A percentile compares a stretch with the other conserved stretches of the same genome.
Conservation (phyloP, 371 early-diverging fungal genomes). For the Zychaea mexicana region DNA sequence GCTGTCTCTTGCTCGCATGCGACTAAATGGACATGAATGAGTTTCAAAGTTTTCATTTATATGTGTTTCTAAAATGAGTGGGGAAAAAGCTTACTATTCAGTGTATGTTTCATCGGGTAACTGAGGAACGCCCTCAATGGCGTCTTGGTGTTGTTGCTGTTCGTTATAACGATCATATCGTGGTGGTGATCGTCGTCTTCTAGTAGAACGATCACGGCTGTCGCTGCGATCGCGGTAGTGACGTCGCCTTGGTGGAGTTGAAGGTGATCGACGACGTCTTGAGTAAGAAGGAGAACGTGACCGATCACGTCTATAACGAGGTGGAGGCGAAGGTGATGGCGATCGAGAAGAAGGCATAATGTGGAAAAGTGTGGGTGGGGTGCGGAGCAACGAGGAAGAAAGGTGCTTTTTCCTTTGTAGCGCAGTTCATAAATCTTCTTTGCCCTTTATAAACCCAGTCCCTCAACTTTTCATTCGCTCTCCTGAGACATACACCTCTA, state of each 20-base stretch:
- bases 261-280: slow-evolving; percentile 12
- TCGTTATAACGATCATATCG: slow-evolving; percentile 6
- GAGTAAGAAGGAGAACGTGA: slow-evolving; percentile 6
- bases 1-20: slow-evolving; percentile 50
- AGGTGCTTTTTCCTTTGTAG: too few species aligned
- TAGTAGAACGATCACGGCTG: background rate
- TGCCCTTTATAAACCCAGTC: background rate
- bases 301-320: slow-evolving; percentile 10
- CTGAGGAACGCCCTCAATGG: slow-evolving; percentile 18
- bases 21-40: slow-evolving; percentile 29
- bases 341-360: background rate
- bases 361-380: background rate
- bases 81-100: slow-evolving; percentile 23
- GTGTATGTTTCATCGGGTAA: slow-evolving; percentile 21
- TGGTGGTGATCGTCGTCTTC: slow-evolving; percentile 5
- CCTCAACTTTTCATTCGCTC: background rate
- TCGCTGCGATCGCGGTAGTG: background rate
- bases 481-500: background rate
- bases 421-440: too few species aligned
- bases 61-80: background rate
- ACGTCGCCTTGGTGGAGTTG: slow-evolving; percentile 4
- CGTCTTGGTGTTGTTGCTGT: slow-evolving; percentile 11
- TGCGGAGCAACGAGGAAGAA: background rate
- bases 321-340: slow-evolving; percentile 12
- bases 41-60: background rate